Evolutionary conservation across 345 rosid species (phyloP), one percentile per base, ranked within the genome.

Genomic region (Cochlearia excelsa): DNA sequence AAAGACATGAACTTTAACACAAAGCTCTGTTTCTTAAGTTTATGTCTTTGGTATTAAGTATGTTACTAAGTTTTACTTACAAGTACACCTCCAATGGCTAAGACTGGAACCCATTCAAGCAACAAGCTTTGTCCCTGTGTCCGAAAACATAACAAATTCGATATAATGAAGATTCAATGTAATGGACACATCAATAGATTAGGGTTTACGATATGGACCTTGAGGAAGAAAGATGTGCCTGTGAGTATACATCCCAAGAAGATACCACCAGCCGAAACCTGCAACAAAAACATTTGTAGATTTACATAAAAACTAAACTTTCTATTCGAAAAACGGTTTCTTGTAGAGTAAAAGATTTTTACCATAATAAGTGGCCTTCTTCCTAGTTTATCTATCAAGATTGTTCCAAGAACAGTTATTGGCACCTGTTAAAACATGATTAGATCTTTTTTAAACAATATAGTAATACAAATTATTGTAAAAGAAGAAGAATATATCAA

Each of bases 281-380:
- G 64, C 55, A 64, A 26, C 3, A 55, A 9, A 4, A 49, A 16
- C 23, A 16, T 9, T 52, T 53, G 23, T 37, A n/a, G 9, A 35
- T 4, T 2, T 11, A 35, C 27, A 28, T n/a, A 26, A 26, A 28
- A 26, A 7, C 0, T 27, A 4, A n/a, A 47, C 26, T 27, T 33
- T 34, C 1, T 4, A 46, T 42, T 48, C 16, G n/a, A 47, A 61
- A 55, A 48, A 0, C 0, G 5, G 9, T 16, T 50, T 43, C 8
- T 40, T 39, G 1, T 58, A 26, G 7, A 43, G 33, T 28, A 6
- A 39, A 48, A 7, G 8, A 40, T 9, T 38, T 16, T 52, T 77
- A 90, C 98, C 98, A 91, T 83, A 9, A 86, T 79, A n/a, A 92
- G 84, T 53, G 95, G 95, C 42, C 90, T 78, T 81, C 98, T 85